A percentile compares a stretch with the other conserved stretches of the same genome.
Evolutionary conservation across 164 flowering plant species (phyloP).

Genomic region (Amborella trichopoda): DNA sequence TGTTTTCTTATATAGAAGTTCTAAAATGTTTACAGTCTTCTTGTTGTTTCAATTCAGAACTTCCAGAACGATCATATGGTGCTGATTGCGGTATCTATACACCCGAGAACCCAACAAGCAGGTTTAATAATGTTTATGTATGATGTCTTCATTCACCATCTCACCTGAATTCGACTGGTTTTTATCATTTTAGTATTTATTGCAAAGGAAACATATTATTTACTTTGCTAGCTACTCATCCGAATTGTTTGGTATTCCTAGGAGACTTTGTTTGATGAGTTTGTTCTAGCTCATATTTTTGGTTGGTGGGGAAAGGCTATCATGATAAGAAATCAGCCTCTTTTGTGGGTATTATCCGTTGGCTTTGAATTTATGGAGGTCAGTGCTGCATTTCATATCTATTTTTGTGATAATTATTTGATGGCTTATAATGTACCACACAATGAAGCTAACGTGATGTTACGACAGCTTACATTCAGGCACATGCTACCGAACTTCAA

Average conservation of each 20-base stretch:
- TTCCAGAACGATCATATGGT: slow-evolving; percentile 97
- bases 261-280: slow-evolving; percentile 97
- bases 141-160: slow-evolving; percentile 49
- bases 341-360: slow-evolving; percentile 89
- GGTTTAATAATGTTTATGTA: slow-evolving; percentile 99
- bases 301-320: slow-evolving; percentile 99
- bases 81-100: slow-evolving; percentile 86
- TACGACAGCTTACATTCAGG: slow-evolving; percentile 84
- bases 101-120: slow-evolving; percentile 84
- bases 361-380: slow-evolving; percentile 99
- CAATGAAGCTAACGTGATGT: slow-evolving; percentile 2
- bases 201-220: neutral
- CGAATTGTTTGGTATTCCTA: slow-evolving; percentile 18
- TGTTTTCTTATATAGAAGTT: neutral
- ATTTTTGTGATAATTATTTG: no score
- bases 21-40: neutral
- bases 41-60: slow-evolving; percentile 34
- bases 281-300: slow-evolving; percentile 88
- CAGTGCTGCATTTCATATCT: neutral
- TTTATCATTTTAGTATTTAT: neutral
- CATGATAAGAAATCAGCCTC: slow-evolving; percentile 98
- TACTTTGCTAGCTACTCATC: slow-evolving; percentile 7
- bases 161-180: slow-evolving; percentile 4
- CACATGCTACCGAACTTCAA: slow-evolving; percentile 99
- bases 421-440: no score